phyloP scores from a whole-genome alignment of 768 basidiomycete species.

The Epithele typhae region DNA sequence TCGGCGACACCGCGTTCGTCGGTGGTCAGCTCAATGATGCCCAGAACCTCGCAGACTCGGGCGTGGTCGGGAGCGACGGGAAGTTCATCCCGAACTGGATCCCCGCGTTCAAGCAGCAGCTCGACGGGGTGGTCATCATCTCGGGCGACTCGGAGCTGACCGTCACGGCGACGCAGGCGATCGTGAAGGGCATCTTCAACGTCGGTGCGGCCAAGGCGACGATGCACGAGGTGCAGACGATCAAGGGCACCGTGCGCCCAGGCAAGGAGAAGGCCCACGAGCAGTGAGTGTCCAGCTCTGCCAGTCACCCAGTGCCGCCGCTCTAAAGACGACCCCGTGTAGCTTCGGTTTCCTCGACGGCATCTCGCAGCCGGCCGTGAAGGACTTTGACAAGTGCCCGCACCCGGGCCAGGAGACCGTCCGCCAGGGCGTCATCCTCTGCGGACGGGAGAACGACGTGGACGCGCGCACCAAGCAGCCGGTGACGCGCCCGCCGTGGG shows the following conservation, averaged over 20 bases:
- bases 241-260: conserved; percentile 31
- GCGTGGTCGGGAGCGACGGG: conserved; percentile 27
- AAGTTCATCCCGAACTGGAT: conserved; percentile 40
- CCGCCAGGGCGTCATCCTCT: conserved; percentile 24
- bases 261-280: conserved; percentile 24
- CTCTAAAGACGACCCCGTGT: too few species aligned
- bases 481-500: conserved; percentile 28
- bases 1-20: conserved; percentile 35
- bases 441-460: conserved; percentile 16
- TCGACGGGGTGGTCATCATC: conserved; percentile 48
- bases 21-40: conserved; percentile 40
- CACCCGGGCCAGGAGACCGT: conserved; percentile 22
- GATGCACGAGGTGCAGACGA: conserved; percentile 34
- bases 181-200: conserved; percentile 24
- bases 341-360: conserved; percentile 28
- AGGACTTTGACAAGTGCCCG: conserved; percentile 22
- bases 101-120: conserved; percentile 36
- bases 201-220: conserved; percentile 30
- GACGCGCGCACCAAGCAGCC: not conserved
- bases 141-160: conserved; percentile 40
- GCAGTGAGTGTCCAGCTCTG: conserved; percentile 18
- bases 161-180: conserved; percentile 21
- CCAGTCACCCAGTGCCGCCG: not conserved
- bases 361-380: conserved; percentile 26
- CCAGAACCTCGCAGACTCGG: conserved; percentile 26